These are phyloP conservation scores for Rhynchospora tenuis DNA, from an alignment of 176 grass and related monocot species.

Conservation along the genomic window DNA sequence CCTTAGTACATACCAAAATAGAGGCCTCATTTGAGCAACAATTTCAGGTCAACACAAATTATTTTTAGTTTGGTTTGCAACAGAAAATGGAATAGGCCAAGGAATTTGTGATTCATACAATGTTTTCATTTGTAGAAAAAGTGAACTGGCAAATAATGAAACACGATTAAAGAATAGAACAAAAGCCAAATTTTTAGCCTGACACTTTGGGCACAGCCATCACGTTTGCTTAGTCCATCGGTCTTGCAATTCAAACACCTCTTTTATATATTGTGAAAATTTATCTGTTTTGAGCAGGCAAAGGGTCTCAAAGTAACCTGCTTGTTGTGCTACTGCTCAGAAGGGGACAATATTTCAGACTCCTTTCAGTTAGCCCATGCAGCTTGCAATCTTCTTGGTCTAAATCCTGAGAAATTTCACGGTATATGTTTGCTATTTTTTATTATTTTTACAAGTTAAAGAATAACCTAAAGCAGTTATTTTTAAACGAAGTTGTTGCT, in stretches of 20 bases:
- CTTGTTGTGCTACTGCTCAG: constrained; percentile 86
- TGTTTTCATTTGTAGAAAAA: background rate
- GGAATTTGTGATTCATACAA: background rate
- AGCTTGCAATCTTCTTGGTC: constrained; percentile 56
- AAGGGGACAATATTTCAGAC: constrained; percentile 93
- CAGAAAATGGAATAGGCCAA: background rate
- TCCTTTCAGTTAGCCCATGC: constrained; percentile 77
- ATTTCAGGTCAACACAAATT: background rate
- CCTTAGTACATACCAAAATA: too few relatives aligned
- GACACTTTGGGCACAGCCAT: too few relatives aligned
- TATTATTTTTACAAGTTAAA: background rate
- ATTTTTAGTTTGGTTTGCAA: background rate
- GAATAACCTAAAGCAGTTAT: constrained; percentile 8
- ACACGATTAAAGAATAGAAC: background rate
- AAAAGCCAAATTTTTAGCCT: too few relatives aligned
- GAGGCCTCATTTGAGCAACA: background rate
- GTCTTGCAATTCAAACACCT: background rate
- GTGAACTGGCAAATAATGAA: background rate
- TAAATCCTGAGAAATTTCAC: constrained; percentile 51
- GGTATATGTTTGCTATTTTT: constrained; percentile 37
- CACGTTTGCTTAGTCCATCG: background rate
- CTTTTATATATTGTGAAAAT: background rate
- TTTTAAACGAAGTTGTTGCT: background rate
- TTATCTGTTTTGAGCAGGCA: constrained; percentile 33
- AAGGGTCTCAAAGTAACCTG: constrained; percentile 83